Evolutionary conservation across 257 asterid species (phyloP), one percentile per base, ranked within the genome.

Genomic region (Gentiana dahurica): DNA sequence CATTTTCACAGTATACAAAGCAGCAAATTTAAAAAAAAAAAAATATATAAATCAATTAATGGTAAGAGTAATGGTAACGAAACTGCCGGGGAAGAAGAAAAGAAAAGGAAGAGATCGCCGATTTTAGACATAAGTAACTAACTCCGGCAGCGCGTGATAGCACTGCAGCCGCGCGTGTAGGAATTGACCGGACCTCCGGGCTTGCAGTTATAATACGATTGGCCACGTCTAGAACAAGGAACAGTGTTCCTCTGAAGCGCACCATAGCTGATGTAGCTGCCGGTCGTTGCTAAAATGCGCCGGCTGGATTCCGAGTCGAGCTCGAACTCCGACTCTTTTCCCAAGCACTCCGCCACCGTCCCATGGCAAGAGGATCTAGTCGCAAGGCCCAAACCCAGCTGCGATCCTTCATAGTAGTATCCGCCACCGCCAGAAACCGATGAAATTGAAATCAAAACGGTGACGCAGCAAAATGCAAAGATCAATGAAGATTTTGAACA

Each of bases 151-250:
- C 94, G 89, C 36, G 98, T 87, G 76, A 91, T 81, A 67, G 86
- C 83, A 70, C 79, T 81, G 85, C 98, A 91, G 12, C 96, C 95
- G 59, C 98, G 98, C 45, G 55, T 1, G 79, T 91, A 91, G 8
- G 98, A 95, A 53, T 91, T 91, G 9, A 89, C 95, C 55, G 66
- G 84, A 4, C 92, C 96, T 37, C 98, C 95, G 3, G 95, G 92
- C 5, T 87, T 84, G 81, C 98, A 90, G 79, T 90, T 90, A 73
- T 90, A 90, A 78, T 87, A 87, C 4, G 98, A 91, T 8, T 87
- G 89, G 50, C 98, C 98, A 56, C 96, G 95, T 24, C 95, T 76
- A 4, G 98, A 91, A 82, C 98, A 91, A 37, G 95, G 98, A 3
- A 82, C 83, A 49, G 58, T 76, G 83, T 87, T 81, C 82, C 89